Percentiles rank a stretch among this genome's conserved stretches.
phyloP scores from a whole-genome alignment of 352 stramenopile species.

The Phytophthora cryptogea region DNA sequence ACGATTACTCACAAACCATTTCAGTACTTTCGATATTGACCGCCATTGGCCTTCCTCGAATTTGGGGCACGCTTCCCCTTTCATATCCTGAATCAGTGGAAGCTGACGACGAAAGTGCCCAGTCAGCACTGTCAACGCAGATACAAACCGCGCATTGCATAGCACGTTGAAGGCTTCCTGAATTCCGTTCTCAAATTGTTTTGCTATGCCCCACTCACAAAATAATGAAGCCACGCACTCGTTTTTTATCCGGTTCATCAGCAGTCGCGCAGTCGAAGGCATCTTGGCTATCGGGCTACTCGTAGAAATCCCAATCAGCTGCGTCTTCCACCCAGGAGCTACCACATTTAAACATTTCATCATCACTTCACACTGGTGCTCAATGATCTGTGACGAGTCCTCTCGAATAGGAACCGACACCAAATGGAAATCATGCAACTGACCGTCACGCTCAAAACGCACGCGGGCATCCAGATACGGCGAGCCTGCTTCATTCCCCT shows the following conservation, averaged over 20 bases:
- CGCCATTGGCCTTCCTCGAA: slow-evolving; percentile 32
- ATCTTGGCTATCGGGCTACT: slow-evolving; percentile 19
- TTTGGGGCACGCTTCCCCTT: slow-evolving; percentile 30
- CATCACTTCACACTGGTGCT: slow-evolving; percentile 21
- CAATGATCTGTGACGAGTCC: slow-evolving; percentile 21
- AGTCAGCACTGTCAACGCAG: slow-evolving; percentile 19
- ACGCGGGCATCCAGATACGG: slow-evolving; percentile 29
- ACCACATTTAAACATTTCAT: slow-evolving; percentile 34
- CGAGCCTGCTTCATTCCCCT: slow-evolving; percentile 21
- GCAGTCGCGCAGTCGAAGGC: slow-evolving; percentile 11
- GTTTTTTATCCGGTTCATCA: slow-evolving; percentile 18
- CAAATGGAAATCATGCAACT: slow-evolving; percentile 35
- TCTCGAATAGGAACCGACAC: slow-evolving; percentile 31
- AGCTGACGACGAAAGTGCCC: slow-evolving; percentile 29
- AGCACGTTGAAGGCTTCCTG: slow-evolving; percentile 27
- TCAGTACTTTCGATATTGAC: slow-evolving; percentile 24
- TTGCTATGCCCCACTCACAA: slow-evolving; percentile 19
- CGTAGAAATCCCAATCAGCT: slow-evolving; percentile 28
- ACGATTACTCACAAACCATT: slow-evolving; percentile 27
- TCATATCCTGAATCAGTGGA: slow-evolving; percentile 30
- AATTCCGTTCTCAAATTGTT: slow-evolving; percentile 29
- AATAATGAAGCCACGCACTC: slow-evolving; percentile 24
- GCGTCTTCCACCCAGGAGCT: slow-evolving; percentile 20
- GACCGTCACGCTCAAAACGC: slow-evolving; percentile 29
- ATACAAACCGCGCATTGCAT: slow-evolving; percentile 28